A percentile compares a stretch with the other conserved stretches of the same genome.
phyloP scores from a whole-genome alignment of 2,329 filamentous ascomycete genomes.

The Aspergillus pseudotamarii region DNA sequence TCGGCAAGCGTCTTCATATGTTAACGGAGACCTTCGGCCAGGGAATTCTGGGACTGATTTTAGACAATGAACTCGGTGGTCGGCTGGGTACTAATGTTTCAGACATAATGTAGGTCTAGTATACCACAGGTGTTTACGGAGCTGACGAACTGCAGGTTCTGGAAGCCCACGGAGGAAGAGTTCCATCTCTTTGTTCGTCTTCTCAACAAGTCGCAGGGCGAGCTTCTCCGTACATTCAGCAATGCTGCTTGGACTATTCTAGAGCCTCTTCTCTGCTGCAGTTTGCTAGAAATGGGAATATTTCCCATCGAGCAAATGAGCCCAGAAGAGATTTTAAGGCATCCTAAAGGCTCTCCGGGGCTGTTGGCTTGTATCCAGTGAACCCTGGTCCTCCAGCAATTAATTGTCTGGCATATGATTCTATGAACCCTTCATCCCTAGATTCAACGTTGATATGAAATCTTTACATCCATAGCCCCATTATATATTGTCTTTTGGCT shows the following conservation, averaged over 20 bases:
- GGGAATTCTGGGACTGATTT: conserved; percentile 16
- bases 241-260: not conserved
- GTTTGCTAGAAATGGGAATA: not conserved
- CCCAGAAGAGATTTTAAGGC: not conserved
- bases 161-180: not conserved
- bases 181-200: not conserved
- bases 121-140: not conserved
- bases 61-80: not conserved
- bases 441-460: too few relatives aligned
- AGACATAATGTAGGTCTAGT: not conserved
- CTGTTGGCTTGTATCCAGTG: not conserved
- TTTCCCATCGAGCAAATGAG: not conserved
- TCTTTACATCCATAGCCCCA: too few relatives aligned
- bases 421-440: too few relatives aligned
- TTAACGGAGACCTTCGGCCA: conserved; percentile 5
- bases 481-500: too few relatives aligned
- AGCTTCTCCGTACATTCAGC: not conserved
- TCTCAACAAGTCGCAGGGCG: not conserved
- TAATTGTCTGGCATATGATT: not conserved
- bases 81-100: not conserved
- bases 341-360: not conserved
- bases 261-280: not conserved
- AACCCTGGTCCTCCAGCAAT: not conserved
- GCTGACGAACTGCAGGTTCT: not conserved
- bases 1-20: conserved; percentile 10